A percentile compares a stretch with the other conserved stretches of the same genome.
Conservation (phyloP, 495 filamentous ascomycete genomes). For the Penicillium malachiteum region DNA sequence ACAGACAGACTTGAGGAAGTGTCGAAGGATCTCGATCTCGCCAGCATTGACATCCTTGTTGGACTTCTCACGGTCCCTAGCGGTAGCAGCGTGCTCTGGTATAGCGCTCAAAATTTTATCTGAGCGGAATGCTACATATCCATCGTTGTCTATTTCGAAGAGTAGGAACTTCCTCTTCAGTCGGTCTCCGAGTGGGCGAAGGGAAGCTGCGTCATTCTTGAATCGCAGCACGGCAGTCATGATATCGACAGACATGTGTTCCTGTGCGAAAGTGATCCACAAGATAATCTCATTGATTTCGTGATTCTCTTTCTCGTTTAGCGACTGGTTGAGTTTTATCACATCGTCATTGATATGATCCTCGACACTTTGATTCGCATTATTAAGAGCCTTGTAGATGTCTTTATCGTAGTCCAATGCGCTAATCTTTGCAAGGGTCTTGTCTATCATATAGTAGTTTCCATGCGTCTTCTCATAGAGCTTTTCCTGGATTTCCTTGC, state of each 20-base stretch:
- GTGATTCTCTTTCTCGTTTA: not conserved
- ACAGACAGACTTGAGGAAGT: slow-evolving; percentile 11
- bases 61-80: not conserved
- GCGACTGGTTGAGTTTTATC: not conserved
- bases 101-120: not conserved
- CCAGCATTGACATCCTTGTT: not conserved
- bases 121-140: slow-evolving; percentile 8
- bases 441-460: slow-evolving; percentile 11
- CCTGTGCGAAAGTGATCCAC: slow-evolving; percentile 9
- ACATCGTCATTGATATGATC: slow-evolving; percentile 8
- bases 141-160: slow-evolving; percentile 9
- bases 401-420: slow-evolving; percentile 5
- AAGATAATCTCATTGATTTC: slow-evolving; percentile 13
- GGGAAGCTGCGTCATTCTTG: not conserved
- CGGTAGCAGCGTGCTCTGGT: not conserved
- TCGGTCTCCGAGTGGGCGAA: slow-evolving; percentile 1
- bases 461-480: slow-evolving; percentile 7
- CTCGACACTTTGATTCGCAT: not conserved
- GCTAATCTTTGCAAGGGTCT: slow-evolving; percentile 6
- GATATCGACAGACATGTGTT: not conserved
- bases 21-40: slow-evolving; percentile 8
- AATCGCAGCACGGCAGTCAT: slow-evolving; percentile 6
- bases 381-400: slow-evolving; percentile 6
- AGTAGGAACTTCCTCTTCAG: slow-evolving; percentile 7
- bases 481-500: slow-evolving; percentile 1